Conservation (phyloP, 768 basidiomycete species). For the Rossbeevera mucosa region DNA sequence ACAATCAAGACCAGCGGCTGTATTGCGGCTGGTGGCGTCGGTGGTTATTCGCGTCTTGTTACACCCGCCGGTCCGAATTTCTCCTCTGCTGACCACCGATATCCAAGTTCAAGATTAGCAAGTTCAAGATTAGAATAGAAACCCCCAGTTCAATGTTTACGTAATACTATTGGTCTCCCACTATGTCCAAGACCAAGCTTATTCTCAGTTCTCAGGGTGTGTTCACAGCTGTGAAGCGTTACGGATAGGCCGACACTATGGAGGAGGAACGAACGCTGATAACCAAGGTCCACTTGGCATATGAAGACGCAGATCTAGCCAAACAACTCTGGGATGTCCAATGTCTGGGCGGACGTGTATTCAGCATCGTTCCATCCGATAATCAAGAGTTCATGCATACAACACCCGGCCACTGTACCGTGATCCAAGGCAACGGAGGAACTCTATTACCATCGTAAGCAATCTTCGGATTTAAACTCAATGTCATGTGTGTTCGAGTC, state of each 20-base stretch:
- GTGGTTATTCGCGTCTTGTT: too few species aligned
- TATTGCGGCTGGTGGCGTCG: too few species aligned
- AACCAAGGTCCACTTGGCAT: conserved; percentile 29
- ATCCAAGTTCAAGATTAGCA: too few species aligned
- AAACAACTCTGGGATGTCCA: conserved; percentile 31
- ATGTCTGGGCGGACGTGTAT: conserved; percentile 28
- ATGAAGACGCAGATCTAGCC: conserved; percentile 23
- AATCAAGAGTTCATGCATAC: background rate
- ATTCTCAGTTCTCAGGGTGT: background rate
- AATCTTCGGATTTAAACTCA: background rate
- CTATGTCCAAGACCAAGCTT: too few species aligned
- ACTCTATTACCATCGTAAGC: conserved; percentile 33
- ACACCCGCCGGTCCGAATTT: too few species aligned
- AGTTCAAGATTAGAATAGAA: too few species aligned
- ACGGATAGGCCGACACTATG: background rate
- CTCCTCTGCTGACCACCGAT: too few species aligned
- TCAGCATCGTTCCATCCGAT: conserved; percentile 18
- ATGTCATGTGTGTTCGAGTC: conserved; percentile 13
- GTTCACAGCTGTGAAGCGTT: background rate
- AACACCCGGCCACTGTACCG: background rate
- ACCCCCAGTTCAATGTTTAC: too few species aligned
- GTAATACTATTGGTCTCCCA: too few species aligned
- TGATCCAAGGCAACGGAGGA: conserved; percentile 25
- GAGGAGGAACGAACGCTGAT: conserved; percentile 11
- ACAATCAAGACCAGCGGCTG: too few species aligned